These are phyloP conservation scores for Termitomyces sp. DNA, from an alignment of 768 basidiomycete genomes.

Conservation along the genomic window DNA sequence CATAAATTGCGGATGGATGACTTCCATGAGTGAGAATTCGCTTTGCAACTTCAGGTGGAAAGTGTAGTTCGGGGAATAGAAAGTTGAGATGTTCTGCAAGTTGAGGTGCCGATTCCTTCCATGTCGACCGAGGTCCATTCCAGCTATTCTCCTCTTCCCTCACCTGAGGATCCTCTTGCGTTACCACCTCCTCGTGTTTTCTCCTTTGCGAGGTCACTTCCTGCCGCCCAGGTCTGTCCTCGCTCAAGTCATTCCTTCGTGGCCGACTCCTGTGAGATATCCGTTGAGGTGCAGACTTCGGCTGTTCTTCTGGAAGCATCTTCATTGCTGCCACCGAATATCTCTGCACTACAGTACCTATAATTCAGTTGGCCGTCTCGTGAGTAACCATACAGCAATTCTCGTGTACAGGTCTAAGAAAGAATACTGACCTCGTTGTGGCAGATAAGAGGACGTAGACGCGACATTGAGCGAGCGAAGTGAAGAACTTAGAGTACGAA, in stretches of 20 bases:
- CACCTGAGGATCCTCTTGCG: neutral
- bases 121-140: constrained; percentile 11
- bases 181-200: neutral
- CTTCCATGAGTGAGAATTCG: constrained; percentile 78
- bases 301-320: constrained; percentile 15
- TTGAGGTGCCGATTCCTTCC: constrained; percentile 14
- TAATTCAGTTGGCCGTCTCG: neutral
- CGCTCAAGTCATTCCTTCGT: constrained; percentile 1
- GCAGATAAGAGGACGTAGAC: constrained; percentile 6
- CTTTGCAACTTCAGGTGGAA: constrained; percentile 66
- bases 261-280: constrained; percentile 3
- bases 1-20: constrained; percentile 59
- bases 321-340: constrained; percentile 25
- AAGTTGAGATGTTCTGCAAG: constrained; percentile 44
- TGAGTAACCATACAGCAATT: constrained; percentile 7
- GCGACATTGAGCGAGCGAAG: constrained; percentile 17
- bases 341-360: constrained; percentile 18
- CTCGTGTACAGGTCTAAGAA: constrained; percentile 1
- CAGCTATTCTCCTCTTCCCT: constrained; percentile 5
- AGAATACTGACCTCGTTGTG: constrained; percentile 13
- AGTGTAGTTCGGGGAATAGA: constrained; percentile 63
- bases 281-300: constrained; percentile 11
- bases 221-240: neutral
- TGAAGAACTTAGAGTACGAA: constrained; percentile 23
- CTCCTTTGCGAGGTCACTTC: neutral